phyloP scores from a whole-genome alignment of 2,329 filamentous ascomycete genomes.

The Triangularia verruculosa region DNA sequence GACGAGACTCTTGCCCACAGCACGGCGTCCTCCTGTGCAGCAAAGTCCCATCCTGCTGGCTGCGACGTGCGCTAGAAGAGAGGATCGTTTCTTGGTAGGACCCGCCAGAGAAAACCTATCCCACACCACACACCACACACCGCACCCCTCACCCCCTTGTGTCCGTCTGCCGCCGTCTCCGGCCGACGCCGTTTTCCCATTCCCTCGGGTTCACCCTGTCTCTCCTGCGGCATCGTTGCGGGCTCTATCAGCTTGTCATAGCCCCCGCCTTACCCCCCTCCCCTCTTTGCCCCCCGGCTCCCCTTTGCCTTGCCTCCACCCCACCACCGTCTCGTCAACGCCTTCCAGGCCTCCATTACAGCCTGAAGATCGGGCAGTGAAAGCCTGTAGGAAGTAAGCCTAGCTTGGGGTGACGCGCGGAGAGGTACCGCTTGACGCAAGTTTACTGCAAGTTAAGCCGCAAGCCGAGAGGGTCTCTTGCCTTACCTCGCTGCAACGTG shows the following conservation, averaged over 20 bases:
- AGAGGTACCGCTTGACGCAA: conserved; percentile 49
- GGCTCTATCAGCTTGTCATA: conserved; percentile 25
- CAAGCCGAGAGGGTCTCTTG: conserved; percentile 45
- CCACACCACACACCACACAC: conserved; percentile 26
- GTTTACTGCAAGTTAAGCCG: conserved; percentile 51
- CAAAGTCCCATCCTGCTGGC: not conserved
- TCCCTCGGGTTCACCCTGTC: conserved; percentile 17
- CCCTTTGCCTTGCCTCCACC: conserved; percentile 15
- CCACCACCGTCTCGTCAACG: conserved; percentile 15
- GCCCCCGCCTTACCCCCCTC: conserved; percentile 24
- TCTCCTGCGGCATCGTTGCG: conserved; percentile 18
- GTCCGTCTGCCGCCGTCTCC: not conserved
- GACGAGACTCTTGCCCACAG: not conserved
- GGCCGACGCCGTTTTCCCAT: conserved; percentile 4
- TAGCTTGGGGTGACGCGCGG: conserved; percentile 22
- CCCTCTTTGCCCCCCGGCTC: conserved; percentile 22
- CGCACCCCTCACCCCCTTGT: conserved; percentile 23
- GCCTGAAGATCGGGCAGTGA: conserved; percentile 44
- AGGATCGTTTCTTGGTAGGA: not conserved
- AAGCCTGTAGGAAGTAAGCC: conserved; percentile 33
- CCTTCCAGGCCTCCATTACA: conserved; percentile 42
- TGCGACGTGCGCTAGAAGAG: not conserved
- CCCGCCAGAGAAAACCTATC: not conserved
- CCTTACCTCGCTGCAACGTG: conserved; percentile 58
- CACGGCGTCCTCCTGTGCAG: not conserved